These are phyloP conservation scores for Pharnaceum exiguum DNA, from an alignment of 148 eudicot genomes.

Conservation along the genomic window DNA sequence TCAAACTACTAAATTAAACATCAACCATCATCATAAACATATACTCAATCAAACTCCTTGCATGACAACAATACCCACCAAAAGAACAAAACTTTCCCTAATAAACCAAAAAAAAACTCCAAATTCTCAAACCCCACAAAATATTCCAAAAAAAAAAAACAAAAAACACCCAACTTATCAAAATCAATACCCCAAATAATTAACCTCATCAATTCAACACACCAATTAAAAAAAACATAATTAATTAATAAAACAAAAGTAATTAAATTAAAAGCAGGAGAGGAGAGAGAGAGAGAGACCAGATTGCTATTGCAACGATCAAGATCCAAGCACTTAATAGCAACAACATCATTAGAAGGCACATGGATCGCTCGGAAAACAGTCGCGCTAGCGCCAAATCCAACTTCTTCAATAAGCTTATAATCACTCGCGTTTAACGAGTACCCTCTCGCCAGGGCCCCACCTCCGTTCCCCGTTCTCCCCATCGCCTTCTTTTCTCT, in stretches of 20 bases:
- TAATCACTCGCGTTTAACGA: slow-evolving; percentile 58
- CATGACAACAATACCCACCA: no score
- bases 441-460: slow-evolving; percentile 37
- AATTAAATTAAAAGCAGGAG: neutral
- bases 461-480: slow-evolving; percentile 30
- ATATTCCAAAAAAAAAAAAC: no score
- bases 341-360: slow-evolving; percentile 78
- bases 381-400: slow-evolving; percentile 86
- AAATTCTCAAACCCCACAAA: no score
- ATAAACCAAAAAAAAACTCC: no score
- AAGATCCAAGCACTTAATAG: slow-evolving; percentile 97
- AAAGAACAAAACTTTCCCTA: no score
- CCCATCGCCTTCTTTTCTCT: slow-evolving; percentile 18
- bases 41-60: no score
- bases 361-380: slow-evolving; percentile 84
- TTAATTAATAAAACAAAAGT: neutral
- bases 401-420: slow-evolving; percentile 80
- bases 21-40: no score
- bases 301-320: slow-evolving; percentile 91
- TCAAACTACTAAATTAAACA: no score
- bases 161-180: no score
- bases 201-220: no score
- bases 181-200: no score
- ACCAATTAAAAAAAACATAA: neutral
- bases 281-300: slow-evolving; percentile 26